Percentiles rank a stretch among this genome's conserved stretches.
These are phyloP conservation scores for Coemansia sp. DNA, from an alignment of 192 early-diverging fungal species.

Conservation along the genomic window DNA sequence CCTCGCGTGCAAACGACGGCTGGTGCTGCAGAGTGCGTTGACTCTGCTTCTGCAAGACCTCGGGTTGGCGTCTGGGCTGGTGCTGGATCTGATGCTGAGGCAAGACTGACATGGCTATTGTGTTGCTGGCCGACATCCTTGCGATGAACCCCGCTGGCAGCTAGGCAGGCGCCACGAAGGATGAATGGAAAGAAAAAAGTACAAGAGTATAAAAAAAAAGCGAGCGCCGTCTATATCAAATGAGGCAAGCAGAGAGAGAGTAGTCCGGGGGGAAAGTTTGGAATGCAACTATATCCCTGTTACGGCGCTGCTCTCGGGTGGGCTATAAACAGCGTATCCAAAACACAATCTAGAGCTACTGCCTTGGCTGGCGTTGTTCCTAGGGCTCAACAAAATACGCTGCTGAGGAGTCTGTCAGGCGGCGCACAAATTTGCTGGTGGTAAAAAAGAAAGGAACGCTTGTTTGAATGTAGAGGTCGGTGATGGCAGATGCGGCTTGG, in stretches of 20 bases:
- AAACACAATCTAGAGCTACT: conserved; percentile 12
- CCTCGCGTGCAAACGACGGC: conserved; percentile 23
- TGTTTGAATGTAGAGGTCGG: background rate
- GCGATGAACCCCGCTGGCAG: background rate
- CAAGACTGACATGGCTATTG: conserved; percentile 3
- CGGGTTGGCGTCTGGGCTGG: background rate
- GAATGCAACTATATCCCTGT: conserved; percentile 1
- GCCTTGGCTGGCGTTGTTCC: conserved; percentile 8
- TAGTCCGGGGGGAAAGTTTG: conserved; percentile 1
- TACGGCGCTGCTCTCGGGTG: background rate
- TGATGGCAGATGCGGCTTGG: background rate
- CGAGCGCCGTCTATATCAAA: conserved; percentile 5
- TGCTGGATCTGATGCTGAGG: conserved; percentile 4
- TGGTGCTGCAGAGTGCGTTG: conserved; percentile 15
- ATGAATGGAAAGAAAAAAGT: background rate
- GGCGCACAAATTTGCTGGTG: background rate
- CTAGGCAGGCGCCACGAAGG: background rate
- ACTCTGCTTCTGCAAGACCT: background rate
- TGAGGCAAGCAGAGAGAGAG: background rate
- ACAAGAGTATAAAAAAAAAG: conserved; percentile 3
- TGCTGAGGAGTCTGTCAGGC: background rate
- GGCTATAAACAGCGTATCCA: conserved; percentile 5
- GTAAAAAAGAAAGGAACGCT: background rate
- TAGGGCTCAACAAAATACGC: background rate
- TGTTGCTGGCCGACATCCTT: conserved; percentile 7